A percentile compares a stretch with the other conserved stretches of the same genome.
These are phyloP conservation scores for Lecanosticta acicola DNA, from an alignment of 2,329 filamentous ascomycete species.

Conservation along the genomic window DNA sequence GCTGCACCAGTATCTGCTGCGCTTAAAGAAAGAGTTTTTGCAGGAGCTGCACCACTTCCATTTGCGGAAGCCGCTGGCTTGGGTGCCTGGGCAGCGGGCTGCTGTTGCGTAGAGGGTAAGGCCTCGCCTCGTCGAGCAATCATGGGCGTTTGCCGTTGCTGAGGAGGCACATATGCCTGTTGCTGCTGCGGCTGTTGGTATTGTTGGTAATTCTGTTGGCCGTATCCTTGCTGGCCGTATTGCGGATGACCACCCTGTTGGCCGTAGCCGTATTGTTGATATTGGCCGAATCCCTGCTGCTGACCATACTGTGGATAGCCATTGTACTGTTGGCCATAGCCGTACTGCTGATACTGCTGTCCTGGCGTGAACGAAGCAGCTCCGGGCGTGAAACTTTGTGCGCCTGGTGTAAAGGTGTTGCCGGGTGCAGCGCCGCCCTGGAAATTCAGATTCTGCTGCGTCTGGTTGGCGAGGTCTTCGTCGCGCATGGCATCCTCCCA, in stretches of 20 bases:
- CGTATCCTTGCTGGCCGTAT: constrained; percentile 39
- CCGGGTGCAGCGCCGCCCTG: constrained; percentile 21
- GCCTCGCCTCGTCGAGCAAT: constrained; percentile 58
- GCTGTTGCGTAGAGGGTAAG: constrained; percentile 45
- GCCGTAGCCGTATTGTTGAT: constrained; percentile 39
- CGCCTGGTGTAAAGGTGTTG: constrained; percentile 32
- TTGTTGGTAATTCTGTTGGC: constrained; percentile 41
- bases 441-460: constrained; percentile 35
- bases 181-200: constrained; percentile 43
- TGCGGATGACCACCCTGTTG: constrained; percentile 40
- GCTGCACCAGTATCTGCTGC: constrained; percentile 43
- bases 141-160: constrained; percentile 51
- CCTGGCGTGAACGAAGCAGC: constrained; percentile 31
- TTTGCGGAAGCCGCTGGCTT: constrained; percentile 46
- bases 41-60: constrained; percentile 45
- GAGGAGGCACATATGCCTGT: constrained; percentile 48
- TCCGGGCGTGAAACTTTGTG: constrained; percentile 34
- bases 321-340: constrained; percentile 35
- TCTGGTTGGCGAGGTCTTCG: constrained; percentile 35
- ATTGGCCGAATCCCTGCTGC: constrained; percentile 36
- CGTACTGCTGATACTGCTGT: constrained; percentile 32
- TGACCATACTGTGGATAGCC: constrained; percentile 24
- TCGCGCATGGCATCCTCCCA: constrained; percentile 61
- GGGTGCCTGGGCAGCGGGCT: constrained; percentile 42
- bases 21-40: constrained; percentile 58